Conservation (phyloP, 371 early-diverging fungal genomes). For the Apophysomyces ossiformis region DNA sequence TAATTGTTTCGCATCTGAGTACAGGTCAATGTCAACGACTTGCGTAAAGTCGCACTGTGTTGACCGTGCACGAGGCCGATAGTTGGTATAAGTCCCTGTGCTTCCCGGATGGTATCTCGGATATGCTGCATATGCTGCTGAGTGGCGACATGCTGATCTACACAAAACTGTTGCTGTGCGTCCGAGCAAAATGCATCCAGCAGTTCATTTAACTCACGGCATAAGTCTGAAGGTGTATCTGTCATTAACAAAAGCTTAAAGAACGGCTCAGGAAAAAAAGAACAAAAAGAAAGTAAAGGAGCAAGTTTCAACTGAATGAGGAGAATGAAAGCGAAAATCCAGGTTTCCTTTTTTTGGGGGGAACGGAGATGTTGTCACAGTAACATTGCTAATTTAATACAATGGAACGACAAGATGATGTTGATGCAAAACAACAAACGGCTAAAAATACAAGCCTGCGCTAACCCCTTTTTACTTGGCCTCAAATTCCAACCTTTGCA, state of each 20-base stretch:
- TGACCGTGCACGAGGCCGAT: slow-evolving; percentile 16
- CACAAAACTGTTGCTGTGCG: slow-evolving; percentile 1
- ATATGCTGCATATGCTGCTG: neutral
- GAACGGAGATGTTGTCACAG: neutral
- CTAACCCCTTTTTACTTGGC: slow-evolving; percentile 8
- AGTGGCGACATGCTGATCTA: neutral
- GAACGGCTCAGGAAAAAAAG: neutral
- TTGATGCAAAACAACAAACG: slow-evolving; percentile 2
- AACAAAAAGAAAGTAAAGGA: neutral
- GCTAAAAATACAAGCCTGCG: slow-evolving; percentile 5
- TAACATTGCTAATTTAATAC: slow-evolving; percentile 6
- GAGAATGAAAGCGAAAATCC: neutral
- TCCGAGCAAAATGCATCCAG: slow-evolving; percentile 2
- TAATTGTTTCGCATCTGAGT: neutral
- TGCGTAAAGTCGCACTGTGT: neutral
- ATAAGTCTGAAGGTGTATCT: slow-evolving; percentile 1
- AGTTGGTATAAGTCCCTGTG: slow-evolving; percentile 7
- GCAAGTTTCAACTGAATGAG: neutral
- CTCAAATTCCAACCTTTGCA: neutral
- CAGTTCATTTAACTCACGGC: neutral
- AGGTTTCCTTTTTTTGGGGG: neutral
- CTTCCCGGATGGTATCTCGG: neutral
- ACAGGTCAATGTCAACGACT: neutral
- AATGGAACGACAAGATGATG: slow-evolving; percentile 4
- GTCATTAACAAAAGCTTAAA: neutral